phyloP scores from a whole-genome alignment of 2,329 filamentous ascomycete genomes.

The Berkeleyomyces rouxiae region DNA sequence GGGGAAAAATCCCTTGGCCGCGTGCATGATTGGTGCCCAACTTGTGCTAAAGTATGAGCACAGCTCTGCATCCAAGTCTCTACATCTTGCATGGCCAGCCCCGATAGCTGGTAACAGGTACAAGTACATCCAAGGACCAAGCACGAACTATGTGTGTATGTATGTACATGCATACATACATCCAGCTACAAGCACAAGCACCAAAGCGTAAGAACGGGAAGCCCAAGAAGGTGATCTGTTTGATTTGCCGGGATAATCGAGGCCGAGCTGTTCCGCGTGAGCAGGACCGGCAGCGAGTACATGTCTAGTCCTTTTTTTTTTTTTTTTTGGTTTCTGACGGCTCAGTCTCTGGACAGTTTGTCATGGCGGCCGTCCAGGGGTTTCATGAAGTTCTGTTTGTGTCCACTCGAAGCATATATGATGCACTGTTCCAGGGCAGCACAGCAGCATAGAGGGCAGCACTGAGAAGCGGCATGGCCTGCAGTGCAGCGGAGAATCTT shows the following conservation, averaged over 20 bases:
- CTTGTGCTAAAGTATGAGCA: background rate
- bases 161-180: background rate
- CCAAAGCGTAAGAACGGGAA: background rate
- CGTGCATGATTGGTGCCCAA: conserved; percentile 1
- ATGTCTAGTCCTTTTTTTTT: background rate
- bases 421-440: background rate
- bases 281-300: no score
- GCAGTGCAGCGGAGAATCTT: background rate
- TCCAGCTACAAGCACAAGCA: no score
- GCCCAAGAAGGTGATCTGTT: background rate
- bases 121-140: background rate
- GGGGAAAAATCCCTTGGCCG: background rate
- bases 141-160: background rate
- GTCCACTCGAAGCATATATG: background rate
- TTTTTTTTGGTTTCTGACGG: background rate
- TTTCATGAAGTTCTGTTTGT: no score
- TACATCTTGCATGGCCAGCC: background rate
- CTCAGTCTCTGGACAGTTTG: background rate
- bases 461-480: background rate
- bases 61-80: background rate
- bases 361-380: no score
- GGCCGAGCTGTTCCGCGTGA: background rate
- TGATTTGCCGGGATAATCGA: background rate
- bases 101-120: background rate
- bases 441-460: background rate